Evolutionary conservation across 306 rosid species (phyloP).

Genomic region (Fragaria iinumae): DNA sequence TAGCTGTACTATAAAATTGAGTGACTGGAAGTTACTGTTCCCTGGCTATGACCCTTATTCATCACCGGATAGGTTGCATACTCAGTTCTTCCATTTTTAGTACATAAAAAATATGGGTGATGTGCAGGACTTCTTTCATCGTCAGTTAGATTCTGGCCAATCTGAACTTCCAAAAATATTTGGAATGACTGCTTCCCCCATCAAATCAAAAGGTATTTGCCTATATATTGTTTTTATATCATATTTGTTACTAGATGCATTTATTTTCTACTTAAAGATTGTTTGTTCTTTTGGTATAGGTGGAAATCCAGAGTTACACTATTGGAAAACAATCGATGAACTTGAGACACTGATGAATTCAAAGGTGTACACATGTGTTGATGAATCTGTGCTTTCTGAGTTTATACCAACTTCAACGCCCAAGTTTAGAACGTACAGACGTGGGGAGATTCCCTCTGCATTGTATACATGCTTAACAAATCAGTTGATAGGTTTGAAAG

Average conservation of each 20-base stretch:
- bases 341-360: slow-evolving; percentile 73
- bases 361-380: slow-evolving; percentile 79
- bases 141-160: slow-evolving; percentile 32
- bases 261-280: background rate
- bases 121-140: slow-evolving; percentile 80
- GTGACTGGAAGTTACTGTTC: slow-evolving; percentile 3
- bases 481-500: slow-evolving; percentile 34
- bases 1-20: background rate
- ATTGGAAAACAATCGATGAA: slow-evolving; percentile 46
- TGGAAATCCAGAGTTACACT: slow-evolving; percentile 38
- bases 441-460: slow-evolving; percentile 28
- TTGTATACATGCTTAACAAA: slow-evolving; percentile 29
- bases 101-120: slow-evolving; percentile 16
- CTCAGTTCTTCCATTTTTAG: slow-evolving; percentile 15
- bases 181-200: slow-evolving; percentile 94
- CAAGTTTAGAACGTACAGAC: slow-evolving; percentile 54
- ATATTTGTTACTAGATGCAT: background rate
- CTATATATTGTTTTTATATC: background rate
- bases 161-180: slow-evolving; percentile 66
- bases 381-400: slow-evolving; percentile 63
- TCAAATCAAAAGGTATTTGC: slow-evolving; percentile 71
- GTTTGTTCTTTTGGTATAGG: slow-evolving; percentile 34
- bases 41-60: slow-evolving; percentile 4
- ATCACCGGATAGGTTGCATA: slow-evolving; percentile 5
- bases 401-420: slow-evolving; percentile 62